phyloP scores from a whole-genome alignment of 2,329 filamentous ascomycete species.

The Byssothecium circinans region DNA sequence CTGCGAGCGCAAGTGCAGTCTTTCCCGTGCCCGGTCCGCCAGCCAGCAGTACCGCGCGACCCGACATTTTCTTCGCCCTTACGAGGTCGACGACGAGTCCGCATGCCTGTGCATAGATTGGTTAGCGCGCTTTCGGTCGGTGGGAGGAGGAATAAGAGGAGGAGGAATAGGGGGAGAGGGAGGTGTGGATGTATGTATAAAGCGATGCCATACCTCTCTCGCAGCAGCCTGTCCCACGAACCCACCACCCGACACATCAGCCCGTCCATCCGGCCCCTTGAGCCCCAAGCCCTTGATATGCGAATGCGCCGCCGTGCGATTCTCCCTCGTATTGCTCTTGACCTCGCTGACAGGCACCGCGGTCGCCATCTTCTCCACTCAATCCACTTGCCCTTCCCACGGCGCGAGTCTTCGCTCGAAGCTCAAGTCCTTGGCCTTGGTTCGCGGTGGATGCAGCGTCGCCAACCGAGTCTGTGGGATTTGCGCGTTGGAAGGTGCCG shows the following conservation, averaged over 20 bases:
- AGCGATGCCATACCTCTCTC: slow-evolving; percentile 68
- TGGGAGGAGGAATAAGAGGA: too few species aligned
- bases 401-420: too few species aligned
- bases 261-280: slow-evolving; percentile 74
- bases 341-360: slow-evolving; percentile 69
- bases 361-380: slow-evolving; percentile 35
- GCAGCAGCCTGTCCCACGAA: slow-evolving; percentile 89
- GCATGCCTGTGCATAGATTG: slow-evolving; percentile 65
- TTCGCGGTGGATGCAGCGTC: too few species aligned
- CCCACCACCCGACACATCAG: slow-evolving; percentile 70
- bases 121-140: too few species aligned
- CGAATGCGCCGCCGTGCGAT: slow-evolving; percentile 93
- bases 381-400: slow-evolving; percentile 5
- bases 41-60: slow-evolving; percentile 87
- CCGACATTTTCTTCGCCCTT: slow-evolving; percentile 95
- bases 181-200: not conserved
- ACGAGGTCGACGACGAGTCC: slow-evolving; percentile 96
- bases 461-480: too few species aligned
- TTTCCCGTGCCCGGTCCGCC: slow-evolving; percentile 94
- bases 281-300: slow-evolving; percentile 96
- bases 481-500: too few species aligned
- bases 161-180: not conserved
- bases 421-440: too few species aligned
- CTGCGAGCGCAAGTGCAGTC: slow-evolving; percentile 90
- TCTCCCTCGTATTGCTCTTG: slow-evolving; percentile 91